phyloP scores from a whole-genome alignment of 1,284 basidiomycete genomes.

The Marasmius fiardii region DNA sequence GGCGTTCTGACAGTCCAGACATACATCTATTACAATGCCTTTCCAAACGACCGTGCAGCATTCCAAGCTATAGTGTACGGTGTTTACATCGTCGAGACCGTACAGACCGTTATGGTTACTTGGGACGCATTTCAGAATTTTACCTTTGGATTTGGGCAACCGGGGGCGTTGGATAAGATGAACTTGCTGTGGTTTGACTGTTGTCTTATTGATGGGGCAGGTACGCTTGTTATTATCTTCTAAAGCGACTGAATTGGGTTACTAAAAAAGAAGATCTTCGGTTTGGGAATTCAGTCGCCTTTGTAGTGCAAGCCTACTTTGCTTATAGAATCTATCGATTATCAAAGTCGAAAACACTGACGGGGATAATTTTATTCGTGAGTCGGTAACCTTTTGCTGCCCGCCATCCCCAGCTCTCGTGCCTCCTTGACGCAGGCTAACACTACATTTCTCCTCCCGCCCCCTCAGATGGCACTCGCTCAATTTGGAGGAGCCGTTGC shows the following conservation, averaged over 20 bases:
- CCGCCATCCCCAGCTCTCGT: too few relatives aligned
- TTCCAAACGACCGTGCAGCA: background rate
- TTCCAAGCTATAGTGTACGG: background rate
- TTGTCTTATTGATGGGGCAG: background rate
- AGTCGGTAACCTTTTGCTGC: background rate
- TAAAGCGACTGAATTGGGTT: too few relatives aligned
- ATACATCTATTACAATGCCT: slow-evolving; percentile 3
- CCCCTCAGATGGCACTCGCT: too few relatives aligned
- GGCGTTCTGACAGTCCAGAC: slow-evolving; percentile 4
- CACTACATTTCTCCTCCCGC: too few relatives aligned
- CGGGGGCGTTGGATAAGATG: background rate
- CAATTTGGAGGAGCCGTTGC: too few relatives aligned
- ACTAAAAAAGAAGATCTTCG: background rate
- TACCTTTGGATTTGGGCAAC: background rate
- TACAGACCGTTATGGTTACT: background rate
- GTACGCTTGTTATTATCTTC: background rate
- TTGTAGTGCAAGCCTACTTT: background rate
- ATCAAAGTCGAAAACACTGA: background rate
- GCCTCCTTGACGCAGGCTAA: too few relatives aligned
- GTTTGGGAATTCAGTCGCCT: background rate
- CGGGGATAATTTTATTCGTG: background rate
- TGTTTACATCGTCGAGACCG: background rate
- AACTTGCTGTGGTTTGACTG: background rate
- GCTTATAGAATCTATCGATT: background rate
- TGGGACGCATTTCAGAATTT: slow-evolving; percentile 1